These are phyloP conservation scores for Dryas octopetala DNA, from an alignment of 306 rosid genomes.

Conservation along the genomic window DNA sequence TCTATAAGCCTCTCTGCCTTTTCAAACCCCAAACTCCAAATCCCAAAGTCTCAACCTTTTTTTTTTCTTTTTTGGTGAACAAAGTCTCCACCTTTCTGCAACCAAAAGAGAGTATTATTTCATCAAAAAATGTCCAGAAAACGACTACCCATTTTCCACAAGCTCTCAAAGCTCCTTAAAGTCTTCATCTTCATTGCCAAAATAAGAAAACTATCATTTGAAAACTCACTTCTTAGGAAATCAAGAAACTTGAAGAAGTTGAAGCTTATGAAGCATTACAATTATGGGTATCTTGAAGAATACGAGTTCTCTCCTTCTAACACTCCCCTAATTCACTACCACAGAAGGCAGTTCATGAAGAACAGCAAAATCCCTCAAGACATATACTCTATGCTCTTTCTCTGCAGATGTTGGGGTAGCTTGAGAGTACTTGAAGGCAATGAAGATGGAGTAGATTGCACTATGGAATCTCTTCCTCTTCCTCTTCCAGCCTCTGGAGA, in stretches of 20 bases:
- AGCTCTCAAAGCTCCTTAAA: conserved; percentile 38
- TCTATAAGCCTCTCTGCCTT: not conserved
- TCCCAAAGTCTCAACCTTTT: no score
- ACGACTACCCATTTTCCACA: conserved; percentile 35
- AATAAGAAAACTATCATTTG: conserved; percentile 41
- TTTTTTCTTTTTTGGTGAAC: no score
- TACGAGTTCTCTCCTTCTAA: conserved; percentile 53
- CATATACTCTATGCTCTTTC: conserved; percentile 43
- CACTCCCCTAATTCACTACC: conserved; percentile 47
- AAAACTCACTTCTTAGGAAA: conserved; percentile 36
- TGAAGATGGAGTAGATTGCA: conserved; percentile 18
- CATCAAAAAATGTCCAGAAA: conserved; percentile 47
- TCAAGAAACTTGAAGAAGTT: conserved; percentile 29
- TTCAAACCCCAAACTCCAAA: not conserved
- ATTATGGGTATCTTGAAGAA: conserved; percentile 37
- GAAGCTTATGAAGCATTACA: conserved; percentile 38
- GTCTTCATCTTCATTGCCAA: conserved; percentile 38
- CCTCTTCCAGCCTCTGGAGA: conserved; percentile 9
- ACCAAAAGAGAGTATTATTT: conserved; percentile 3
- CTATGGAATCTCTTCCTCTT: conserved; percentile 34
- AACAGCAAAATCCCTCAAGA: conserved; percentile 11
- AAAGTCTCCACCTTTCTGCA: not conserved
- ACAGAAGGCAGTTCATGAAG: conserved; percentile 13
- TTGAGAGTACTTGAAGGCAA: conserved; percentile 24
- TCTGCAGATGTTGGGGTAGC: conserved; percentile 43